A percentile compares a stretch with the other conserved stretches of the same genome.
phyloP scores from a whole-genome alignment of 2,329 filamentous ascomycete species.

The Pestalotiopsis sp. region DNA sequence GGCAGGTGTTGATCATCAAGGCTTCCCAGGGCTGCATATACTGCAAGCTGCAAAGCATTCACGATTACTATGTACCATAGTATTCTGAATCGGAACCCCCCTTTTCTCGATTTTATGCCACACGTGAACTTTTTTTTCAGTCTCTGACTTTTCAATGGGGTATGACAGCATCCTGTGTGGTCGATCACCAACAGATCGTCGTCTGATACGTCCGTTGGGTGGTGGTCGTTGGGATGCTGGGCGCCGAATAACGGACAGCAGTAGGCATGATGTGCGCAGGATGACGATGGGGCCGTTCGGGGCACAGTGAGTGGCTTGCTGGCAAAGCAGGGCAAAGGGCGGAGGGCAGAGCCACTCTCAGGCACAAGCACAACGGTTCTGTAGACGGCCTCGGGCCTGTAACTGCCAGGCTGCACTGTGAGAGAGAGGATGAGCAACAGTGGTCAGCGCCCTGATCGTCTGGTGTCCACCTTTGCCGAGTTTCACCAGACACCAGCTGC shows the following conservation, averaged over 20 bases:
- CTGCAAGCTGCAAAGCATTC: background rate
- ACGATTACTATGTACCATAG: too few species aligned
- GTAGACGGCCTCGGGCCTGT: background rate
- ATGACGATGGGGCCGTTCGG: background rate
- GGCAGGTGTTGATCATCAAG: background rate
- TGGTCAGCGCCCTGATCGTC: background rate
- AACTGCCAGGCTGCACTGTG: background rate
- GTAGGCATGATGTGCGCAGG: background rate
- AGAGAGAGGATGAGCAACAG: background rate
- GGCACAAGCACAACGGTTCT: background rate
- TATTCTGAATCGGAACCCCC: background rate
- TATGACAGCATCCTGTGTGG: constrained; percentile 3
- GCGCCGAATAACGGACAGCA: background rate
- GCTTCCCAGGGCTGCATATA: background rate
- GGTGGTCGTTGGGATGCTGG: background rate
- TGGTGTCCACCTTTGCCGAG: constrained; percentile 14
- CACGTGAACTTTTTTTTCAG: background rate
- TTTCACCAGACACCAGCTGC: constrained; percentile 17
- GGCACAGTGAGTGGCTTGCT: background rate
- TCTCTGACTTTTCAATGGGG: background rate
- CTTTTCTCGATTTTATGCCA: background rate
- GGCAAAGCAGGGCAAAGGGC: background rate
- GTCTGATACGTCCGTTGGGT: background rate
- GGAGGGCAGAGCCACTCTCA: background rate
- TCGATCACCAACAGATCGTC: constrained; percentile 10